Percentiles rank a stretch among this genome's conserved stretches.
These are phyloP conservation scores for Neospora caninum DNA, from an alignment of 169 alveolate species.

Conservation along the genomic window DNA sequence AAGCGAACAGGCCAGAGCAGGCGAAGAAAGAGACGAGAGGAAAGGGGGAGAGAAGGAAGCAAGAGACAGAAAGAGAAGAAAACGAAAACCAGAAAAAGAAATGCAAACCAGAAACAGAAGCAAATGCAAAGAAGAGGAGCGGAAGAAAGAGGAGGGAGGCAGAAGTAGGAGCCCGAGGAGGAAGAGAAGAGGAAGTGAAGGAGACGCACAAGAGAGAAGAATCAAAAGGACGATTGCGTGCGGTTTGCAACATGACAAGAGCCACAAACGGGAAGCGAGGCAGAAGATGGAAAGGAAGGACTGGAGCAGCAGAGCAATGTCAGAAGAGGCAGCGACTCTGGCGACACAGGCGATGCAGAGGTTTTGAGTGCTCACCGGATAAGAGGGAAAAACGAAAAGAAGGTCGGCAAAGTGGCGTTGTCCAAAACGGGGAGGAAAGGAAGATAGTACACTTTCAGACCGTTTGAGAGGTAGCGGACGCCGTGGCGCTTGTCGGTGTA, in stretches of 20 bases:
- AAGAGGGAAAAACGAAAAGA: conserved; percentile 72
- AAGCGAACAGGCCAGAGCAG: background rate
- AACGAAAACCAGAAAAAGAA: background rate
- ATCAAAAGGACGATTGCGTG: no score
- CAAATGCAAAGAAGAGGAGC: background rate
- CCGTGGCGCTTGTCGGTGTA: conserved; percentile 93
- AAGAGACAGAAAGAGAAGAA: background rate
- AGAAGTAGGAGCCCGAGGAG: no score
- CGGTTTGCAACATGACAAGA: no score
- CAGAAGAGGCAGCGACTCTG: background rate
- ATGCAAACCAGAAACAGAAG: background rate
- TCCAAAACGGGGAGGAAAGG: conserved; percentile 90
- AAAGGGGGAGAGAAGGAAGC: background rate
- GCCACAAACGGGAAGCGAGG: no score
- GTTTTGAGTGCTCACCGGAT: conserved; percentile 42
- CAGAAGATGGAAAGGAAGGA: background rate
- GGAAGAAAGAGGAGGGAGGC: no score
- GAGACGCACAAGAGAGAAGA: no score
- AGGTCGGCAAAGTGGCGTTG: conserved; percentile 78
- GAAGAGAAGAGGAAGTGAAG: no score
- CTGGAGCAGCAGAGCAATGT: background rate
- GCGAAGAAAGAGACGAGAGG: background rate
- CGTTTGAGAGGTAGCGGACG: conserved; percentile 96
- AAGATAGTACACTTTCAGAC: conserved; percentile 96
- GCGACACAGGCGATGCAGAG: no score